A percentile compares a stretch with the other conserved stretches of the same genome.
These are phyloP conservation scores for Clonostachys chloroleuca DNA, from an alignment of 2,329 filamentous ascomycete genomes.

Conservation along the genomic window DNA sequence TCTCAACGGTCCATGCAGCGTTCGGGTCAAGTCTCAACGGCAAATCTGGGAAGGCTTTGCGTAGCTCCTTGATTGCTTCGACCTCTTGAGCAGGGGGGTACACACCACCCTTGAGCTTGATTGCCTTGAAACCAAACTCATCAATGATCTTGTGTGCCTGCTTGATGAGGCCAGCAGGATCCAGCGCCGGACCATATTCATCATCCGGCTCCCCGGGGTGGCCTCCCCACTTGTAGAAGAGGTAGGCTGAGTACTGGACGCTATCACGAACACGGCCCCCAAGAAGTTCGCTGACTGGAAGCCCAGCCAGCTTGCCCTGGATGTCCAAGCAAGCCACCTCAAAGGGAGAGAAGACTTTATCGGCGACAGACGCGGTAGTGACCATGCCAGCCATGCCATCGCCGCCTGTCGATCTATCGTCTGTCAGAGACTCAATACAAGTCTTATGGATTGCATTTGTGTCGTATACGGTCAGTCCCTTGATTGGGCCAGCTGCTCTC, in stretches of 20 bases:
- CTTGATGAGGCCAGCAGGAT: conserved; percentile 22
- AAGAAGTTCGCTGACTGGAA: conserved; percentile 30
- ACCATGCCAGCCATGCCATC: conserved; percentile 55
- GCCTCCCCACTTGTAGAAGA: conserved; percentile 36
- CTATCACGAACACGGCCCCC: conserved; percentile 29
- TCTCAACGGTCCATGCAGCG: conserved; percentile 30
- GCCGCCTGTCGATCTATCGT: conserved; percentile 33
- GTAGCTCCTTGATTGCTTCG: conserved; percentile 28
- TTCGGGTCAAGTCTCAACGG: conserved; percentile 31
- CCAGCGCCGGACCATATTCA: conserved; percentile 29
- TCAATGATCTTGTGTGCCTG: conserved; percentile 29
- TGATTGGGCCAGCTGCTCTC: conserved; percentile 20
- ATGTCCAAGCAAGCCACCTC: conserved; percentile 36
- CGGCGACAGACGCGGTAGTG: conserved; percentile 29
- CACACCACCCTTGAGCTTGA: conserved; percentile 36
- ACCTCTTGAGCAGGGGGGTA: conserved; percentile 31
- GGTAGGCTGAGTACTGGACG: conserved; percentile 35
- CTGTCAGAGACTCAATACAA: conserved; percentile 70
- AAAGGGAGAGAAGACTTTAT: conserved; percentile 36
- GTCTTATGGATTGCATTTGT: conserved; percentile 83
- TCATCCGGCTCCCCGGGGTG: conserved; percentile 31
- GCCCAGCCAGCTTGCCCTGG: conserved; percentile 30
- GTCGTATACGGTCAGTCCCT: conserved; percentile 37
- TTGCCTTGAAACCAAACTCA: conserved; percentile 36
- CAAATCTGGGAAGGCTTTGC: conserved; percentile 24